Evolutionary conservation across 1,284 basidiomycete species (phyloP).

Genomic region (Butyriboletus regius): DNA sequence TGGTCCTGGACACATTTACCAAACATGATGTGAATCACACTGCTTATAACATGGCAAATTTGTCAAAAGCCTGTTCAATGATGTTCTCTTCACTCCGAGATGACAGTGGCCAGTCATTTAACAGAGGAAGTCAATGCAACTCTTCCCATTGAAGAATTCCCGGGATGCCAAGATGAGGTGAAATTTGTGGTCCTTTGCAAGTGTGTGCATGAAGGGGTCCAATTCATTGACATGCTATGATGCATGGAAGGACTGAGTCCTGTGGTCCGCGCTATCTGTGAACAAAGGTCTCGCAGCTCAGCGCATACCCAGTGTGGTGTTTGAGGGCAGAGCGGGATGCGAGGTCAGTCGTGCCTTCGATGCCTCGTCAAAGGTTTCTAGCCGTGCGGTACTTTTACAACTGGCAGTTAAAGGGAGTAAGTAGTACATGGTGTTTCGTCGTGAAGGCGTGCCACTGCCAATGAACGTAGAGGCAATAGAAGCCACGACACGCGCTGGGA

Average conservation of each 20-base stretch:
- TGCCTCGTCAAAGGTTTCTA: neutral
- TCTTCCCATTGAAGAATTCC: constrained; percentile 2
- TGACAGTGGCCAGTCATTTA: neutral
- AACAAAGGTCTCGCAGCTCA: too few relatives aligned
- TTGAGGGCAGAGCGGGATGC: too few relatives aligned
- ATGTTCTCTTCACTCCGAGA: neutral
- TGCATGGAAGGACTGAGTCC: neutral
- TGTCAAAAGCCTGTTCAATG: neutral
- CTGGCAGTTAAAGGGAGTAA: too few relatives aligned
- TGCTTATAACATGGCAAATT: neutral
- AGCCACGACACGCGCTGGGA: constrained; percentile 14
- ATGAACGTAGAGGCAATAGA: neutral
- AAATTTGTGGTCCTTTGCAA: neutral
- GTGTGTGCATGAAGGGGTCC: neutral
- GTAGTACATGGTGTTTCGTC: neutral
- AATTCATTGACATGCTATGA: constrained; percentile 1
- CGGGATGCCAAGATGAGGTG: neutral
- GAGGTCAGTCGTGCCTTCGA: too few relatives aligned
- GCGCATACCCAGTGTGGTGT: neutral
- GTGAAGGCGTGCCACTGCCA: neutral
- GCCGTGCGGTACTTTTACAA: neutral
- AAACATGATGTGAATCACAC: neutral
- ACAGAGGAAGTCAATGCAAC: neutral
- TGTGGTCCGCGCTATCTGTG: neutral
- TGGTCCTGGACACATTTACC: too few relatives aligned